These are phyloP conservation scores for Musa troglodytarum DNA, from an alignment of 176 grass and related monocot species.

Conservation along the genomic window DNA sequence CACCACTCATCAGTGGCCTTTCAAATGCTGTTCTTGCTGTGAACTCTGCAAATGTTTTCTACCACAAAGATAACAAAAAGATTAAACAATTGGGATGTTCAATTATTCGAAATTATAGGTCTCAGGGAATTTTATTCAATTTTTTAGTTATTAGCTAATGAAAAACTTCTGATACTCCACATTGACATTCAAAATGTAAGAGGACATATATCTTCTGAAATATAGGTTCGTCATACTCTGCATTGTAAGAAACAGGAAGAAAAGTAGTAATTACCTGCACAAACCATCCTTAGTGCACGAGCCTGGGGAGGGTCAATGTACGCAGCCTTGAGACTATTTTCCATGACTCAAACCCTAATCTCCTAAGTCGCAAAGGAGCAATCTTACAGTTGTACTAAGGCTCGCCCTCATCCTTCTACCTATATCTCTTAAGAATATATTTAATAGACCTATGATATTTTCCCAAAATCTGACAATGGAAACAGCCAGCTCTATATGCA, in stretches of 20 bases:
- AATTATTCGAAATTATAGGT: neutral
- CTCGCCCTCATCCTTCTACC: too few relatives aligned
- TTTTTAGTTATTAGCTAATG: neutral
- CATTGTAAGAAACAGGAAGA: neutral
- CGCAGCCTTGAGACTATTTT: too few relatives aligned
- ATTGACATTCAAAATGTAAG: neutral
- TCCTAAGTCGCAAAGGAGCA: too few relatives aligned
- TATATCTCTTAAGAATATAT: too few relatives aligned
- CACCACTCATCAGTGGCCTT: slow-evolving; percentile 69
- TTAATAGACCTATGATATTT: too few relatives aligned
- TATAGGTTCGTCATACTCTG: neutral
- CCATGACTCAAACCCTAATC: too few relatives aligned
- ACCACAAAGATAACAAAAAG: slow-evolving; percentile 9
- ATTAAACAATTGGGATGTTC: neutral
- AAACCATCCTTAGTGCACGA: too few relatives aligned
- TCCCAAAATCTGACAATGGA: too few relatives aligned
- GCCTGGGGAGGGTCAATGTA: too few relatives aligned
- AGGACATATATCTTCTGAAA: neutral
- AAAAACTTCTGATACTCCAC: neutral
- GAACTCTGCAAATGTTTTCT: slow-evolving; percentile 80
- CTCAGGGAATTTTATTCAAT: neutral
- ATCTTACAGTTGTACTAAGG: too few relatives aligned
- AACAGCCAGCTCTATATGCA: too few relatives aligned
- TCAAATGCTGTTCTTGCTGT: slow-evolving; percentile 73
- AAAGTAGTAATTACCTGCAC: too few relatives aligned